Base-by-base conservation (phyloP, 768 basidiomycete species). In the Fomitopsis serialis region DNA sequence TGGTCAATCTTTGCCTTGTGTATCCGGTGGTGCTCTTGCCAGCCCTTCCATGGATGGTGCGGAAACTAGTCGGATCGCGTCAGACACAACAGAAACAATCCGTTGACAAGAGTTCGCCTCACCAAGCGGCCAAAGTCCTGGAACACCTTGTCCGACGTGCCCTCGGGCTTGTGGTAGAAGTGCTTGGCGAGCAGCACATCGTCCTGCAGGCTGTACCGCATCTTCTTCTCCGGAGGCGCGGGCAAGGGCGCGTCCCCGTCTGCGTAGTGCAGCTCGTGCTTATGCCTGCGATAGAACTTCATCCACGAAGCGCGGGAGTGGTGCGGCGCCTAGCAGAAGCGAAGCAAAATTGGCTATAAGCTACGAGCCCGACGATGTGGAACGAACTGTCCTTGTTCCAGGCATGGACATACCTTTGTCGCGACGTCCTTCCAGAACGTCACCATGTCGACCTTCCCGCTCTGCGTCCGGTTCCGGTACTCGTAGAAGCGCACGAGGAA, bases 281-380 rank as follows among this genome's bases (percentile, higher is more conserved):
- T 90, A 66, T 93, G 91, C 52, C 91, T 75, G 15, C 91, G 79
- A 81, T 89, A 93, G 68, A 84, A 93, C 69, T 93, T 93, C 89
- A 93, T 91, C 91, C 91, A 93, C 6, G 91, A 93, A 45, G 91
- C 91, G 35, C 89, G 84, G 23, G 91, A 92, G 63, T 93, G 91
- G 68, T 93, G 91, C 0, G 91, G 91, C 0, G 90, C 90, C 87
- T 89, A n/a, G n/a, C n/a, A n/a, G 22, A 5, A 21, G 2, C 11
- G 13, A 24, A n/a, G 19, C 12, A 42, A 46, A 10, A 32, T 35
- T 40, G 37, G 15, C 13, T 19, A 48, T 48, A 29, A 48, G 44
- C 27, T 24, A 24, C 24, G 46, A 7, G 24, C 22, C 27, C 29
- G 15, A 45, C 11, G 52, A 52, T 15, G 9, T 7, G 29, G 12